These are phyloP conservation scores for Amanita molliuscula DNA, from an alignment of 768 basidiomycete genomes.

Conservation along the genomic window DNA sequence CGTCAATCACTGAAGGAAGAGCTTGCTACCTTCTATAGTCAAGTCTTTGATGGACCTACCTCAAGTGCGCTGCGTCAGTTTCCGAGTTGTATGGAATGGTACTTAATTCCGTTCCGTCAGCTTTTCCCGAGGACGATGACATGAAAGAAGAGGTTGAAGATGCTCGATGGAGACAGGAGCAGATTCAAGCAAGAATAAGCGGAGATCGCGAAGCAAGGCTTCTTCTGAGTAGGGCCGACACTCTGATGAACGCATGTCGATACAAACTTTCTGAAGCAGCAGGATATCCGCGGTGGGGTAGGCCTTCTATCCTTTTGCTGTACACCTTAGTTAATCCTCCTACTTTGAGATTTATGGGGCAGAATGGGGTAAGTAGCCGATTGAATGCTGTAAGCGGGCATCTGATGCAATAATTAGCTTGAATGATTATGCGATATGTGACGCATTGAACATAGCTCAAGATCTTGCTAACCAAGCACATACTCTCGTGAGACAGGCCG, in stretches of 20 bases:
- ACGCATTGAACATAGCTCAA: conserved; percentile 25
- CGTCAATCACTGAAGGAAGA: conserved; percentile 24
- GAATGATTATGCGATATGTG: conserved; percentile 32
- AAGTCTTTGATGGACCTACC: conserved; percentile 33
- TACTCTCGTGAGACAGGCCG: conserved; percentile 28
- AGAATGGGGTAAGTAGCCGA: conserved; percentile 23
- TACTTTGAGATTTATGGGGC: conserved; percentile 28
- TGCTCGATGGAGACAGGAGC: conserved; percentile 22
- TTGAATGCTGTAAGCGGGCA: background rate
- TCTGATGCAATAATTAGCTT: conserved; percentile 15
- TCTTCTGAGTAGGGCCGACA: conserved; percentile 26
- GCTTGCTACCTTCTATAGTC: conserved; percentile 26
- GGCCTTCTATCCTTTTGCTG: conserved; percentile 5
- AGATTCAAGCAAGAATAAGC: conserved; percentile 25
- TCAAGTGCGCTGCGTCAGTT: conserved; percentile 17
- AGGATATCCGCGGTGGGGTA: conserved; percentile 30
- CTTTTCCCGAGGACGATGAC: conserved; percentile 34
- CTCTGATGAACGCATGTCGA: conserved; percentile 21
- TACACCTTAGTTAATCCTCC: background rate
- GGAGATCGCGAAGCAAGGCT: conserved; percentile 30
- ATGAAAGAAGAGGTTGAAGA: conserved; percentile 27
- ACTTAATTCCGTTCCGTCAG: conserved; percentile 12
- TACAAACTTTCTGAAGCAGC: conserved; percentile 26
- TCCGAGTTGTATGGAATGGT: background rate
- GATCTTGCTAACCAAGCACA: conserved; percentile 23